These are phyloP conservation scores for Trichophyton benhamiae DNA, from an alignment of 2,329 filamentous ascomycete genomes.

Conservation along the genomic window DNA sequence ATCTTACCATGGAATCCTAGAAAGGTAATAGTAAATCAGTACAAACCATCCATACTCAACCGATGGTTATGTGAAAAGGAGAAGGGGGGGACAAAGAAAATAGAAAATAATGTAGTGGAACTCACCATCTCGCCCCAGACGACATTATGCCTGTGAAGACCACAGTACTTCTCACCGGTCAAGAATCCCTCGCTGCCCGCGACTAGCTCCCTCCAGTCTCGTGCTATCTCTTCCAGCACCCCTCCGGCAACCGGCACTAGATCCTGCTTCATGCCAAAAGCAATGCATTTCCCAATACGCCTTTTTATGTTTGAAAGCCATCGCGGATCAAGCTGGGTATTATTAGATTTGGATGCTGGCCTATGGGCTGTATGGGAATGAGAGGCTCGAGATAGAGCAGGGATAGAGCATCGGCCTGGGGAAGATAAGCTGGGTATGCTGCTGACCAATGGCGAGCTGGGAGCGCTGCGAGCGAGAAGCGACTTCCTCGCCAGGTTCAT, in stretches of 20 bases:
- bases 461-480: not conserved
- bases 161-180: slow-evolving; percentile 48
- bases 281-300: slow-evolving; percentile 61
- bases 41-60: not conserved
- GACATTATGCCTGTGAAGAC: slow-evolving; percentile 54
- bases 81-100: not conserved
- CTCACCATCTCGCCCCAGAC: slow-evolving; percentile 78
- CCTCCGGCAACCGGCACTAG: slow-evolving; percentile 48
- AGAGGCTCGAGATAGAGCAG: not conserved
- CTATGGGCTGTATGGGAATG: not conserved
- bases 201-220: slow-evolving; percentile 59
- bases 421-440: not conserved
- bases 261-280: slow-evolving; percentile 51
- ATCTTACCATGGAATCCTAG: slow-evolving; percentile 37
- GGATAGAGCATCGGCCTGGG: not conserved
- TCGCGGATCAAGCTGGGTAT: slow-evolving; percentile 36
- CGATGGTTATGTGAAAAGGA: not conserved
- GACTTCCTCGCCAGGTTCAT: not conserved
- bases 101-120: not conserved
- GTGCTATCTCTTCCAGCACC: slow-evolving; percentile 48
- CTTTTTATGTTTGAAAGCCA: slow-evolving; percentile 59
- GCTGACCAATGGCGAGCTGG: not conserved
- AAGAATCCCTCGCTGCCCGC: slow-evolving; percentile 67
- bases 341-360: slow-evolving; percentile 8
- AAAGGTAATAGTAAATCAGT: slow-evolving; percentile 11